Percentiles rank a stretch among this genome's conserved stretches.
Conservation (phyloP, 495 filamentous ascomycete species). For the Neurospora sp. region DNA sequence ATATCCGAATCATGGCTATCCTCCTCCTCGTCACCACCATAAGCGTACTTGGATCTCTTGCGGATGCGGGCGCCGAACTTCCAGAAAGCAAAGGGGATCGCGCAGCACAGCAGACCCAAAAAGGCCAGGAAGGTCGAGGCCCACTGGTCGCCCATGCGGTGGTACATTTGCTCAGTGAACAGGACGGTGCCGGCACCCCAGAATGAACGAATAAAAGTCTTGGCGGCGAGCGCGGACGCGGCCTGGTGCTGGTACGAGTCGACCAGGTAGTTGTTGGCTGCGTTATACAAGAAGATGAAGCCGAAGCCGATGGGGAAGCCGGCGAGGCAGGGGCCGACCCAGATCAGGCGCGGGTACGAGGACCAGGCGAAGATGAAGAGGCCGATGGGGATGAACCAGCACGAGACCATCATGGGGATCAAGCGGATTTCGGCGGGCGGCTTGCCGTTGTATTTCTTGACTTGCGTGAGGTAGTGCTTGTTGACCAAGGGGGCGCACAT, state of each 20-base stretch:
- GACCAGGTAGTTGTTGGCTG: conserved; percentile 73
- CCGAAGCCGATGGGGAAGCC: conserved; percentile 74
- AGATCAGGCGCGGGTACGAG: conserved; percentile 52
- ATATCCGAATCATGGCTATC: conserved; percentile 5
- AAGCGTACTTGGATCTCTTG: conserved; percentile 54
- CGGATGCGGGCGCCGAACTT: conserved; percentile 61
- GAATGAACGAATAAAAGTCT: conserved; percentile 68
- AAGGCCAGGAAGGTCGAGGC: conserved; percentile 61
- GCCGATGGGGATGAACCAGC: conserved; percentile 68
- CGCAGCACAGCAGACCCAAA: conserved; percentile 60
- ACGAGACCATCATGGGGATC: conserved; percentile 77
- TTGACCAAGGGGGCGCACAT: conserved; percentile 61
- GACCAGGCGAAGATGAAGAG: conserved; percentile 83
- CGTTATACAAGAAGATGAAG: conserved; percentile 80
- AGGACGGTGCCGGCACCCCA: conserved; percentile 69
- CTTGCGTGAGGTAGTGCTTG: conserved; percentile 60
- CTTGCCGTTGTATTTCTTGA: conserved; percentile 48
- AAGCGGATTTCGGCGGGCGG: conserved; percentile 68
- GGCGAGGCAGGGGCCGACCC: conserved; percentile 62
- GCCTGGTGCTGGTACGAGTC: conserved; percentile 80
- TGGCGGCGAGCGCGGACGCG: conserved; percentile 76
- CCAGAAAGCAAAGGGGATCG: conserved; percentile 70
- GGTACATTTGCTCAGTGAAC: conserved; percentile 76
- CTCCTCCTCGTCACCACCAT: conserved; percentile 34
- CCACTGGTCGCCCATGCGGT: conserved; percentile 63